These are phyloP conservation scores for Endogone sp. DNA, from an alignment of 192 early-diverging fungal genomes.

Conservation along the genomic window DNA sequence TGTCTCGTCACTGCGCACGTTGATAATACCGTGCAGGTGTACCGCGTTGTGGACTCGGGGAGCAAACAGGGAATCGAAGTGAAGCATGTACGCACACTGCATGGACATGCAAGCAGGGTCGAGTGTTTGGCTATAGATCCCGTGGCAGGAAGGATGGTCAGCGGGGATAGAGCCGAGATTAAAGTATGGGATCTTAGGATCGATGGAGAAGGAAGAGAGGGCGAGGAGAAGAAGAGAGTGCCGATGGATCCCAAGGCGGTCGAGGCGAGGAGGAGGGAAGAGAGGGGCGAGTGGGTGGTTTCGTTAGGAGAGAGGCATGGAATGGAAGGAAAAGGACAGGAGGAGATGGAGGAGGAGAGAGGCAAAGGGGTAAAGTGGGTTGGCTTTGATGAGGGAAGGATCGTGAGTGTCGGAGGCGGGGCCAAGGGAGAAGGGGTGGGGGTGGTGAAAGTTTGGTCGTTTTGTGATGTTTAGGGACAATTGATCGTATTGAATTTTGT, in stretches of 20 bases:
- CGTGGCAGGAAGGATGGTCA: conserved; percentile 28
- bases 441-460: neutral
- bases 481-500: too few species aligned
- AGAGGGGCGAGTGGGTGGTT: neutral
- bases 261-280: neutral
- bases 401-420: neutral
- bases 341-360: neutral
- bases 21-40: conserved; percentile 46
- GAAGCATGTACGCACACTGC: conserved; percentile 34
- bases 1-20: conserved; percentile 41
- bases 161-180: conserved; percentile 38
- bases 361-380: neutral
- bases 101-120: conserved; percentile 41
- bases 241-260: neutral
- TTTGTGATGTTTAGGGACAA: neutral
- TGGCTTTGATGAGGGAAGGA: neutral
- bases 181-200: conserved; percentile 40
- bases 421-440: neutral
- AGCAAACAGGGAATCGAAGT: conserved; percentile 11
- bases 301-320: neutral
- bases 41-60: conserved; percentile 14
- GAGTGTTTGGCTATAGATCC: conserved; percentile 42
- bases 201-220: neutral
- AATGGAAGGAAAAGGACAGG: neutral
- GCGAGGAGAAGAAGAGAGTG: neutral